Base-by-base conservation (phyloP, 257 asterid species). In the Dorcoceras hygrometricum region DNA sequence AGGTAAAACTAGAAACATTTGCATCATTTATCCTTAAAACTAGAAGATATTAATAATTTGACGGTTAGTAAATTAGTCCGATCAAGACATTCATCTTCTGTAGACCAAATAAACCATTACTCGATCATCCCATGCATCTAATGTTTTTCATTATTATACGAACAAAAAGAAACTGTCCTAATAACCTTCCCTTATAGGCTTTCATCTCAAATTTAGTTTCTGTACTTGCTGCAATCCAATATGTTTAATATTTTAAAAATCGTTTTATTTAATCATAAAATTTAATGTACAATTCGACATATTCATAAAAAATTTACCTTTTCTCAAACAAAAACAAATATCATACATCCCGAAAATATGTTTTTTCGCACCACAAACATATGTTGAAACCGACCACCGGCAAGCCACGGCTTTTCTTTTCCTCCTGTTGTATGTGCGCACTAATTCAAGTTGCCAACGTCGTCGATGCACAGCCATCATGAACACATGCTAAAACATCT, bases 401-500 rank as follows among this genome's bases (percentile, higher is more conserved):
- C 20, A 14, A 46, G 20, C 6, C 6, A 3, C 6, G 0, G 0
- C 6, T 39, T 46, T 46, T 46, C 16, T 14, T 46, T 16, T 46
- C 53, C 53, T 43, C 20, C 8, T 5, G 20, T 16, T 46, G 20
- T 14, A 14, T 4, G 20, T 46, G 16, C 8, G n/a, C 20, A 4
- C 5, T 46, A 46, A 46, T 56, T 89, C 77, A 87, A 23, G 68
- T 46, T 16, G 89, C 94, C 43, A 78, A 65, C 31, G 90, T 88
- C 57, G 90, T 79, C 43, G 84, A 28, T 67, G 84, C 92, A 75
- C 97, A 90, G 23, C 86, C 82, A 79, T 84, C 96, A 62, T 75
- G 89, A 29, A 88, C 95, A 53, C 96, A 90, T 0, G 96, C 96
- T 36, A 90, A 75, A 24, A 88, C 96, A 71, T 90, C 96, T 73